Percentiles rank a stretch among this genome's conserved stretches.
Conservation (phyloP, 139 green algal species). For the Auxenochlorella pyrenoidosa region DNA sequence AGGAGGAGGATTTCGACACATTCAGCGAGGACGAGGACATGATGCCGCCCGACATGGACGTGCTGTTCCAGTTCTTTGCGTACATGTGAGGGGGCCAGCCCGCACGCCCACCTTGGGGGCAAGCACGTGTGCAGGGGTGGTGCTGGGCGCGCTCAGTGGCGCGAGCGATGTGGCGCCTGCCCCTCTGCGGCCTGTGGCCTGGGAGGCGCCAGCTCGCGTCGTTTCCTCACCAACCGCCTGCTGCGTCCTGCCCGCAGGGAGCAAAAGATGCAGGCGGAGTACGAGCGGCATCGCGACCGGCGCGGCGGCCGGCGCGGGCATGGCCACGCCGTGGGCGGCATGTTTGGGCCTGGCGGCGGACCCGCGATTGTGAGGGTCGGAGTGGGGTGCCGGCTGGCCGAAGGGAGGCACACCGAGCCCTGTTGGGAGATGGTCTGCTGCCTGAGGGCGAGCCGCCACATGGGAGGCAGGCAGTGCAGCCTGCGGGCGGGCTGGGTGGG, state of each 20-base stretch:
- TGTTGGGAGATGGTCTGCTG: too few species aligned
- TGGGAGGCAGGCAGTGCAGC: too few species aligned
- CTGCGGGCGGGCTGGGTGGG: too few species aligned
- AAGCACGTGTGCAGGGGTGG: too few species aligned
- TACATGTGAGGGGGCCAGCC: conserved; percentile 30
- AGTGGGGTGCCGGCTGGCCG: neutral
- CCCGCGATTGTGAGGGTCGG: neutral
- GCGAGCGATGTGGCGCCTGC: too few species aligned
- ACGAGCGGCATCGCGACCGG: neutral
- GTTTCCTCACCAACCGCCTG: neutral
- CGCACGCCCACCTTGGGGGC: neutral
- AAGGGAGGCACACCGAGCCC: too few species aligned
- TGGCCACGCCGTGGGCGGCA: neutral
- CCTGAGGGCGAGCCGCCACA: too few species aligned
- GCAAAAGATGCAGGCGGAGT: conserved; percentile 14
- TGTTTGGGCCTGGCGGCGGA: conserved; percentile 11
- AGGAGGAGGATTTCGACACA: conserved; percentile 8
- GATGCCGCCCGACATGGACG: neutral
- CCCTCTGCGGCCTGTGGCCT: too few species aligned
- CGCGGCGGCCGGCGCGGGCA: neutral
- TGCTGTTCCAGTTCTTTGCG: conserved; percentile 32
- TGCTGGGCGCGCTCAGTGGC: too few species aligned
- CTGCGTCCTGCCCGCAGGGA: neutral
- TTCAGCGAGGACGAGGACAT: conserved; percentile 35
- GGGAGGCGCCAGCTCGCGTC: neutral